A percentile compares a stretch with the other conserved stretches of the same genome.
phyloP scores from a whole-genome alignment of 2,329 filamentous ascomycete species.

The Ophiosphaerella herpotricha region DNA sequence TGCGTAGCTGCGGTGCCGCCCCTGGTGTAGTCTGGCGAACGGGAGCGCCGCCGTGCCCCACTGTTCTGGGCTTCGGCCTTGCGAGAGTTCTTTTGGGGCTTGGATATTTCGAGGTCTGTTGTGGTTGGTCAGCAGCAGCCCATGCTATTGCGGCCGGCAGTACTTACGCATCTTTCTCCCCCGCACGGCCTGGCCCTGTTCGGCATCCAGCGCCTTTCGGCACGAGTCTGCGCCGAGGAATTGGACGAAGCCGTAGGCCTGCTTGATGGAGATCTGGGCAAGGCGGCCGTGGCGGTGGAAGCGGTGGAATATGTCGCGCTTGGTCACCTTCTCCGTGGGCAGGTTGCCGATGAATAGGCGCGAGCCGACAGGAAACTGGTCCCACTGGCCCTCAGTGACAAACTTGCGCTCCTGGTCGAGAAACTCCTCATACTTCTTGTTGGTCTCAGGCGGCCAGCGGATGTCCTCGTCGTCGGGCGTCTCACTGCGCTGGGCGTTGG shows the following conservation, averaged over 20 bases:
- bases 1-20: conserved; percentile 51
- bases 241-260: conserved; percentile 95
- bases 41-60: conserved; percentile 58
- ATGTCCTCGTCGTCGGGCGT: conserved; percentile 52
- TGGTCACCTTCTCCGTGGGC: conserved; percentile 89
- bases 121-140: conserved; percentile 15
- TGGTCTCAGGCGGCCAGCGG: conserved; percentile 61
- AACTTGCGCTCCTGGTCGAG: conserved; percentile 73
- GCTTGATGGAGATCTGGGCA: conserved; percentile 94
- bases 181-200: conserved; percentile 80
- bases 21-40: conserved; percentile 66
- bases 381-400: conserved; percentile 79
- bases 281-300: conserved; percentile 85
- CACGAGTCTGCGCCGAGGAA: conserved; percentile 81
- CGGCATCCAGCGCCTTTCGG: conserved; percentile 70
- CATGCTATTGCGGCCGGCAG: background rate
- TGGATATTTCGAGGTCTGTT: conserved; percentile 85
- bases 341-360: conserved; percentile 88
- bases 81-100: conserved; percentile 78
- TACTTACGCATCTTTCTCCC: conserved; percentile 91
- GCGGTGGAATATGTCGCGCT: conserved; percentile 88
- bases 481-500: conserved; percentile 28
- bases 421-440: conserved; percentile 74
- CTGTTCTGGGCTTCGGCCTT: conserved; percentile 52
- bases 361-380: conserved; percentile 76